Evolutionary conservation across 805 yeast species (phyloP).

Genomic region (Schwanniomyces yamadae): DNA sequence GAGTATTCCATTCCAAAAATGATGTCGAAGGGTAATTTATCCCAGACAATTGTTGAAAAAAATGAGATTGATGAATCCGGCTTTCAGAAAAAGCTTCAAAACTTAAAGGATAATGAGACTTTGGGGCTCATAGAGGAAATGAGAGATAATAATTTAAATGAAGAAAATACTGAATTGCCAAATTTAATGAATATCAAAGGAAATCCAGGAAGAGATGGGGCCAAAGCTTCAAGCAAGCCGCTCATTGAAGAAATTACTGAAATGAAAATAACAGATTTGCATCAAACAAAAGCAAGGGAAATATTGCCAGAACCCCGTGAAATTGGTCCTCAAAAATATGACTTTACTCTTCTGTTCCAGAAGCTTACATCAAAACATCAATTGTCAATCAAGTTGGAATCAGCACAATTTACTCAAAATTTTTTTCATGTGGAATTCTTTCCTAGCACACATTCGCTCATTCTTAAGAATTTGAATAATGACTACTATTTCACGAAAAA

Average conservation of each 20-base stretch:
- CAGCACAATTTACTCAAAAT: conserved; percentile 14
- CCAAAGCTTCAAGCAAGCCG: conserved; percentile 28
- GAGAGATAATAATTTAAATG: conserved; percentile 16
- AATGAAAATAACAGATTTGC: conserved; percentile 1
- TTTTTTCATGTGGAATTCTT: conserved; percentile 10
- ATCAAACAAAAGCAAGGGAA: conserved; percentile 1
- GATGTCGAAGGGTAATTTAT: conserved; percentile 62
- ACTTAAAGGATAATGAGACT: conserved; percentile 41
- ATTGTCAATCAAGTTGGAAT: conserved; percentile 16
- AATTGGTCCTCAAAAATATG: not conserved
- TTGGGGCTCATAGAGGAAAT: conserved; percentile 44
- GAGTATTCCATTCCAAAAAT: conserved; percentile 70
- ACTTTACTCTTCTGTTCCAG: conserved; percentile 4
- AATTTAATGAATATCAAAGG: conserved; percentile 27
- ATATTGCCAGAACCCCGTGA: not conserved
- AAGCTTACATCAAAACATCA: conserved; percentile 4
- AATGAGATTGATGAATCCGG: conserved; percentile 42
- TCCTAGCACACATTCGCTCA: conserved; percentile 7
- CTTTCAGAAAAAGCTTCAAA: conserved; percentile 35
- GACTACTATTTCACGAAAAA: conserved; percentile 10
- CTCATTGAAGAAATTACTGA: conserved; percentile 55
- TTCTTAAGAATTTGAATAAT: conserved; percentile 12
- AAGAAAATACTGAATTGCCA: conserved; percentile 26
- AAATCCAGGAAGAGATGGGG: too few species aligned
- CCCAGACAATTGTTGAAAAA: conserved; percentile 43